Base-by-base conservation (phyloP, 345 rosid species). In the Turnera subulata region DNA sequence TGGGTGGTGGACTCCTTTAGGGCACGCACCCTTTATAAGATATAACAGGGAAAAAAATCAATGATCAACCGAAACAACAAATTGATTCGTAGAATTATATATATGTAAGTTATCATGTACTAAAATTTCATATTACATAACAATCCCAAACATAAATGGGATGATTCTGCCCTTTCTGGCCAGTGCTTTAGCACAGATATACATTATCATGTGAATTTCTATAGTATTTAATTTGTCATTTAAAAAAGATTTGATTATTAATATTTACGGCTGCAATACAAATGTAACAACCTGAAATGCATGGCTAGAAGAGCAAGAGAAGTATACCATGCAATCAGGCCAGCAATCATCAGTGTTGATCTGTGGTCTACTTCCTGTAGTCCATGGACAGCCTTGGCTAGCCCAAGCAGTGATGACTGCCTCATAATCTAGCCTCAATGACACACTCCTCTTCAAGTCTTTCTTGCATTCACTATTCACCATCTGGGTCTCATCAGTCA, bases 371-470 rank as follows among this genome's bases (percentile, higher is more conserved):
- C 25, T 64, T 59, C 73, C 87, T 7, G 72, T 65, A 22, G 72
- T 67, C 87, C 87, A 82, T 1, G 84, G 87, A 23, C 73, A 69
- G 37, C 80, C 78, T 23, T 65, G 74, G 66, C 58, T 76, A 13
- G 64, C 75, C 87, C 87, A 82, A 47, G 84, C 75, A 44, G 19
- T 61, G 29, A 79, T 74, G 20, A 82, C 82, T n/a, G 69, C 71
- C 6, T 76, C 82, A 52, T 82, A 82, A 64, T 82, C 55, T 20
- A 81, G 63, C 55, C 76, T 70, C 73, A 81, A 63, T 46, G 64
- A 62, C 21, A 69, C 35, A 53, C 56, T 61, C 32, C 35, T 58
- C 69, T 50, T 65, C 63, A 51, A 50, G 56, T 63, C 70, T 59
- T 44, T 43, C 46, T 46, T 56, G 24, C 64, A 16, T 63, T 25